Conservation (phyloP, 2,329 filamentous ascomycete species). For the Cytospora leucostoma region DNA sequence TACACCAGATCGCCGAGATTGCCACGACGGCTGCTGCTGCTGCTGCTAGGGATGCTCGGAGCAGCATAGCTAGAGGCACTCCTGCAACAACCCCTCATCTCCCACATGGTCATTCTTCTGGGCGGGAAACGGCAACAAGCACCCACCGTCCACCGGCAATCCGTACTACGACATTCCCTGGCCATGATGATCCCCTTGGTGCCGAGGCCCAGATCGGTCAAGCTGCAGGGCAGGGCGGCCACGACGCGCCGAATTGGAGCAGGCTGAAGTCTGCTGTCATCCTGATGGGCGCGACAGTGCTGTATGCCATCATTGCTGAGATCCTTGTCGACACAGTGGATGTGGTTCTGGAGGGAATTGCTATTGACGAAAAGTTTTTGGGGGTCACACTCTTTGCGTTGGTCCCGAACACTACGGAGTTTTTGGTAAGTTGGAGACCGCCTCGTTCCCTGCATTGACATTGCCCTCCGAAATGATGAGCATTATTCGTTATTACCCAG, state of each 20-base stretch:
- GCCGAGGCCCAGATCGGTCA: constrained; percentile 20
- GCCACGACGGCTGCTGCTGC: constrained; percentile 88
- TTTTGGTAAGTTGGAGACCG: constrained; percentile 64
- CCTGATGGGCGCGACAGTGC: constrained; percentile 80
- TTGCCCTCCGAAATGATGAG: constrained; percentile 22
- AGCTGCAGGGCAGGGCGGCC: constrained; percentile 62
- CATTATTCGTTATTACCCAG: constrained; percentile 29
- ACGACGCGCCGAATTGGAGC: constrained; percentile 99
- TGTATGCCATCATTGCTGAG: constrained; percentile 97
- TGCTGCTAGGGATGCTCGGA: constrained; percentile 72
- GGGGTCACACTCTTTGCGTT: constrained; percentile 95
- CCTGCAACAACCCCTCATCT: constrained; percentile 21
- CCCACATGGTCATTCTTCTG: constrained; percentile 29
- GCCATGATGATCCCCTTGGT: constrained; percentile 48
- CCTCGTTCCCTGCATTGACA: background rate
- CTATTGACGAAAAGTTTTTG: constrained; percentile 95
- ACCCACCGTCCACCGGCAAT: constrained; percentile 34
- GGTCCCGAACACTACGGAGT: constrained; percentile 97
- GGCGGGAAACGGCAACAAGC: constrained; percentile 21
- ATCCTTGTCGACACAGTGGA: constrained; percentile 97
- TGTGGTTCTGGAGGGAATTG: constrained; percentile 85
- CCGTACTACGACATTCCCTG: constrained; percentile 44
- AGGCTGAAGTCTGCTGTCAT: constrained; percentile 88
- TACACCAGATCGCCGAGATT: constrained; percentile 88
- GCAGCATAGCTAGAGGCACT: constrained; percentile 26